A percentile compares a stretch with the other conserved stretches of the same genome.
Conservation (phyloP, 139 green algal species). For the Haematococcus lacustris region DNA sequence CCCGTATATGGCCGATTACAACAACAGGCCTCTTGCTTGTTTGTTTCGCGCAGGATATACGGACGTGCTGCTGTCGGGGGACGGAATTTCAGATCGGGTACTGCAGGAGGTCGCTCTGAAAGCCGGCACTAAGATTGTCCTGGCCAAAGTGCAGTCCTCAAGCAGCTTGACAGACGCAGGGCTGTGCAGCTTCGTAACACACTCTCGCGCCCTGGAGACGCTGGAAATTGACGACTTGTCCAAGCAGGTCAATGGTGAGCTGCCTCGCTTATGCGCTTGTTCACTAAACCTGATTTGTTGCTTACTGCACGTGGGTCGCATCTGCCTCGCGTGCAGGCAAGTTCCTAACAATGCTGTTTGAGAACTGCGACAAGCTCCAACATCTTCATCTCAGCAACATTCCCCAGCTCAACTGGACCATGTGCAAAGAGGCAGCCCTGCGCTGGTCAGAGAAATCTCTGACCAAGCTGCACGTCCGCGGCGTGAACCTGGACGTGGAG, state of each 20-base stretch:
- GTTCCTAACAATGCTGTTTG: constrained; percentile 36
- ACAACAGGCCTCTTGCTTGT: not conserved
- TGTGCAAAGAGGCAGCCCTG: constrained; percentile 15
- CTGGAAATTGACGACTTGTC: constrained; percentile 25
- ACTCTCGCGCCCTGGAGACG: constrained; percentile 16
- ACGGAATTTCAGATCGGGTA: constrained; percentile 34
- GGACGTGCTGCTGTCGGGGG: constrained; percentile 33
- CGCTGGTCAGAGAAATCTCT: constrained; percentile 3
- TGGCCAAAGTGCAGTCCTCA: constrained; percentile 21
- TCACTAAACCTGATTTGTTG: not conserved
- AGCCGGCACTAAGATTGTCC: constrained; percentile 18
- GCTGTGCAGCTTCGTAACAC: constrained; percentile 19
- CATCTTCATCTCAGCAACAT: constrained; percentile 34
- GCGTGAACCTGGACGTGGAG: constrained; percentile 21
- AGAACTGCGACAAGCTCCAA: constrained; percentile 26
- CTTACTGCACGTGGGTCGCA: not conserved
- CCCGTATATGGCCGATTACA: not conserved
- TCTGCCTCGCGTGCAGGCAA: constrained; percentile 13
- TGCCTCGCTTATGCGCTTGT: not conserved
- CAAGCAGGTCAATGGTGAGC: constrained; percentile 8
- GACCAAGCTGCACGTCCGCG: constrained; percentile 25
- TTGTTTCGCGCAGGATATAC: constrained; percentile 34
- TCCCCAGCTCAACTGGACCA: constrained; percentile 28
- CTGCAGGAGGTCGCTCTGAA: constrained; percentile 16
- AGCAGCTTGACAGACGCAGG: constrained; percentile 29